Evolutionary conservation across 2,329 filamentous ascomycete genomes (phyloP).

Genomic region (Neonectria punicea): DNA sequence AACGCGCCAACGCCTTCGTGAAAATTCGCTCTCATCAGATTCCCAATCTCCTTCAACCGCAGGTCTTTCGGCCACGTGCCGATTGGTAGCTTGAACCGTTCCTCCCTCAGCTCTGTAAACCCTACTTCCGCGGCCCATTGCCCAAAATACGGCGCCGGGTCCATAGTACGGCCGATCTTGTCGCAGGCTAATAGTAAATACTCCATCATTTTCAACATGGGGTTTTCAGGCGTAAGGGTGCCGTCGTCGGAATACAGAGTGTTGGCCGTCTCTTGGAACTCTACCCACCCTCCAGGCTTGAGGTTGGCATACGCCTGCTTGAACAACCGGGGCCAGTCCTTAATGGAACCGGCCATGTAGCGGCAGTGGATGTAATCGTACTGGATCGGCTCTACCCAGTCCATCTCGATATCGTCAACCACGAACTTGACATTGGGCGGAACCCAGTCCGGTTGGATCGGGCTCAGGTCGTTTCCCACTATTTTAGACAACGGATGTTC

Average conservation of each 20-base stretch:
- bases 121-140: conserved; percentile 48
- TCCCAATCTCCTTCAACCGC: conserved; percentile 2
- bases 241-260: conserved; percentile 52
- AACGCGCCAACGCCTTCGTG: conserved; percentile 52
- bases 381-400: conserved; percentile 54
- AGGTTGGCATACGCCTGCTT: conserved; percentile 48
- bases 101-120: conserved; percentile 49
- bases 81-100: conserved; percentile 48
- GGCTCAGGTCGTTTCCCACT: conserved; percentile 53
- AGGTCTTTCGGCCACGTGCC: conserved; percentile 2
- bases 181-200: conserved; percentile 39
- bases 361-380: conserved; percentile 51
- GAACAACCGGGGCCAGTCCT: conserved; percentile 22
- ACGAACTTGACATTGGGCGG: conserved; percentile 68
- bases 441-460: conserved; percentile 59
- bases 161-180: conserved; percentile 44
- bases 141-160: conserved; percentile 43
- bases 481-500: conserved; percentile 49
- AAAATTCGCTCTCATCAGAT: conserved; percentile 51
- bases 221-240: conserved; percentile 49
- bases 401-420: conserved; percentile 67
- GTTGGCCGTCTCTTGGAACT: conserved; percentile 55
- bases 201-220: conserved; percentile 46
- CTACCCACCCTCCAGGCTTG: conserved; percentile 59
- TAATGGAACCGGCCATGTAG: conserved; percentile 48